Base-by-base conservation (phyloP, 768 basidiomycete genomes). In the Mycena haematopus region DNA sequence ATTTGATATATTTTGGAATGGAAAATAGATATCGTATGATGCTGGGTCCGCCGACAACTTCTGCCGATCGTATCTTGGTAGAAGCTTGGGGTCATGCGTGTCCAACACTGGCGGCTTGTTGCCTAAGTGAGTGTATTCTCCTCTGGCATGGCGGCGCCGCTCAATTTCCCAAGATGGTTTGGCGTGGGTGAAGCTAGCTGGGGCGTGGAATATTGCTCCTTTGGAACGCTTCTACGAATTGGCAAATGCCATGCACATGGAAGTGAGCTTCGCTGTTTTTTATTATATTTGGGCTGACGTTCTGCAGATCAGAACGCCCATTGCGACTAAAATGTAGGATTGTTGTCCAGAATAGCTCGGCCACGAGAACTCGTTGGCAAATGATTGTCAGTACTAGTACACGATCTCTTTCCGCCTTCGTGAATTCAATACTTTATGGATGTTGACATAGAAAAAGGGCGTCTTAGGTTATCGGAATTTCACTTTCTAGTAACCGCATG, bases 1-100 rank as follows among this genome's bases (percentile, higher is more conserved):
- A 31, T 15, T 50, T 50, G 47, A 14, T 50, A n/a, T 50, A 50
- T n/a, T 50, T 50, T n/a, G 47, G 29, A 27, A 50, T 50, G 27
- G 47, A 50, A 31, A 50, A 50, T 17, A 50, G 47, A 31, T 50
- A 50, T 15, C 27, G 47, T 17, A 2, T 50, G 47, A 50, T 31
- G 47, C 29, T 50, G 47, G 47, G 24, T 31, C 47, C 27, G 15
- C 25, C 47, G 17, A 29, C 13, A 14, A 50, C 6, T 4, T 15
- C 17, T 6, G 19, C 47, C 25, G 47, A 50, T 11, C 29, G 29
- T 19, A 9, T 8, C 7, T 8, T 50, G 47, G 27, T 31, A 2
- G 29, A 50, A n/a, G 3, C 29, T 6, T 50, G 47, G 47, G 29
- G 47, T 9, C 6, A 50, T 19, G 47, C 47, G 7, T 50, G 47